Base-by-base conservation (phyloP, 805 yeast genomes). In the Saccharomycopsis sp. region DNA sequence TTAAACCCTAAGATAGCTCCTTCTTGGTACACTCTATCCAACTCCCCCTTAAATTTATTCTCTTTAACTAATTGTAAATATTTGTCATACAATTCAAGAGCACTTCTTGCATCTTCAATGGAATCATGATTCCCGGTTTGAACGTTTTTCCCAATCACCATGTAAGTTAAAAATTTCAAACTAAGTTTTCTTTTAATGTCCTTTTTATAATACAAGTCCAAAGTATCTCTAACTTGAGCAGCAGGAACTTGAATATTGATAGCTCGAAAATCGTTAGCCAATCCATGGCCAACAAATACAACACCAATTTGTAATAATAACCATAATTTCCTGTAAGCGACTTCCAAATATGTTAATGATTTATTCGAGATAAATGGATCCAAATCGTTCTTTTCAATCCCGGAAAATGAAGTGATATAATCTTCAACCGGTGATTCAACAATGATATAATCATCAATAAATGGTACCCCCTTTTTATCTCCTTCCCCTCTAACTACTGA, bases 71-170 rank as follows among this genome's bases (percentile, higher is more conserved):
- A 68, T 51, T 81, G 80, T 56, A 75, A 62, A 57, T 85, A 90
- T 56, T 77, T 79, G 50, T 77, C 75, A 65, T 85, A 94, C 28
- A 93, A 65, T 37, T 75, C 62, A 54, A 93, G 69, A 0, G 99
- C 97, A 8, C 94, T 82, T 45, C 71, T 67, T 0, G 99, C 97
- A 66, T 93, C 99, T 58, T 93, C 98, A 37, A 93, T 88, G 1
- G 97, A 90, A 59, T 94, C 97, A 62, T 93, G 99, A 58, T 90
- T 90, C 1, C 93, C 95, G 2, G 78, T 79, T 60, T 93, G 99
- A 26, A 94, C 95, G 40, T 78, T 73, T 50, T 77, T 79, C 27
- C 74, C 74, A 43, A 93, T 67, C 38, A 90, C 68, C 23, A 78
- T 77, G 72, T 88, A 88, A 9, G 95, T 87, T 59, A 93, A 66